Conservation (phyloP, 306 rosid species). For the Neltuma alba region DNA sequence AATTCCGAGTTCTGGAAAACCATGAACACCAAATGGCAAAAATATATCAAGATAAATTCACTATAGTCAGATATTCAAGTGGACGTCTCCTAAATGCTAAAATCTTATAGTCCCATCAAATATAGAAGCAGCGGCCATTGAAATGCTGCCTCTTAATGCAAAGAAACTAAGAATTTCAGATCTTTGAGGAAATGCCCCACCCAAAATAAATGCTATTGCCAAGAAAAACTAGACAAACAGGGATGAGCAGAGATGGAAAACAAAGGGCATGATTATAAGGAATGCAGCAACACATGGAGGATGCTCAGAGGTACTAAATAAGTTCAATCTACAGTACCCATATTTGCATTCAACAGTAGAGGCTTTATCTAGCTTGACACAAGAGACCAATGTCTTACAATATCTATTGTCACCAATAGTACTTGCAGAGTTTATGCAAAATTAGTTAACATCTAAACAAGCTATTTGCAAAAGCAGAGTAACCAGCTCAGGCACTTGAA, state of each 20-base stretch:
- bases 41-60: slow-evolving; percentile 31
- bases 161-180: slow-evolving; percentile 21
- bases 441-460: background rate
- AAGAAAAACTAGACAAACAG: slow-evolving; percentile 23
- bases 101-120: background rate
- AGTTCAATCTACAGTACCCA: slow-evolving; percentile 5
- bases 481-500: slow-evolving; percentile 26
- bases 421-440: slow-evolving; percentile 14
- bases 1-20: slow-evolving; percentile 88
- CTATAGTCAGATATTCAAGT: slow-evolving; percentile 26
- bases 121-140: slow-evolving; percentile 1
- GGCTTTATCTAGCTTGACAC: slow-evolving; percentile 10
- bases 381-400: slow-evolving; percentile 2
- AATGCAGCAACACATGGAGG: slow-evolving; percentile 3
- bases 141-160: slow-evolving; percentile 26
- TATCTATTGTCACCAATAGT: slow-evolving; percentile 1
- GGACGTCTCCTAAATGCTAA: slow-evolving; percentile 26
- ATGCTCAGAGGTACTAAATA: slow-evolving; percentile 1
- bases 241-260: background rate
- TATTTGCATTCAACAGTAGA: slow-evolving; percentile 23
- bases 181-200: slow-evolving; percentile 11
- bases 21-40: slow-evolving; percentile 45
- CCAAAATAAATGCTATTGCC: slow-evolving; percentile 27
- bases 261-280: slow-evolving; percentile 9
- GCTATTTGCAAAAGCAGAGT: slow-evolving; percentile 12